Base-by-base conservation (phyloP, 164 flowering plant species). In the Berberis thunbergii region DNA sequence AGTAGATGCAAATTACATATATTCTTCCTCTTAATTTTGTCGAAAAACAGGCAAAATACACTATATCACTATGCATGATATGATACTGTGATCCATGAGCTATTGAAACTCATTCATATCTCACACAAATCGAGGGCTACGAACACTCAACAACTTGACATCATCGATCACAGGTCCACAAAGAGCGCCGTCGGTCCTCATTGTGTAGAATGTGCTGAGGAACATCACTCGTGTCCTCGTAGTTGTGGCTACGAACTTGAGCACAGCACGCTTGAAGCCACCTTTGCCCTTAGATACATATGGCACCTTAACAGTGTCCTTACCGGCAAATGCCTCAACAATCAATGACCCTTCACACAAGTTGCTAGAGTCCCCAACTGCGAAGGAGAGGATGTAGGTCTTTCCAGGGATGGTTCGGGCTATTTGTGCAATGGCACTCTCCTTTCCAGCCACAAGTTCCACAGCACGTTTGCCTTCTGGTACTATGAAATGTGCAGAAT, bases 101-200 rank as follows among this genome's bases (percentile, higher is more conserved):
- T 52, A 52, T 52, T 52, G n/a, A 52, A 52, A 50, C 13, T 45
- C n/a, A 50, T 40, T 10, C 12, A 42, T 57, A 5, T 26, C 45
- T 57, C 11, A 57, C 2, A 57, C 44, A 12, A 40, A 44, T 26
- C 59, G 60, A 6, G 64, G 68, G 4, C 43, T 72, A 4, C 86
- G 81, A 2, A 79, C 69, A 40, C 83, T 76, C 4, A 89, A 53
- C 64, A 89, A 56, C 74, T 64, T 80, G 49, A 88, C 88, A 59
- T 86, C 89, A 58, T 90, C 95, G 2, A 90, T 10, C 1, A 86
- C 87, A 1, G 97, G 97, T 0, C 97, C 97, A 49, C 97, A 90
- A 10, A 90, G 78, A 0, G 97, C 77, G 1, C 85, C 85, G 53
- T 84, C 92, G 49, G 69, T 81, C 58, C 66, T 80, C 84, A 78